Conservation (phyloP, 768 basidiomycete genomes). For the Naganishia kalamii region DNA sequence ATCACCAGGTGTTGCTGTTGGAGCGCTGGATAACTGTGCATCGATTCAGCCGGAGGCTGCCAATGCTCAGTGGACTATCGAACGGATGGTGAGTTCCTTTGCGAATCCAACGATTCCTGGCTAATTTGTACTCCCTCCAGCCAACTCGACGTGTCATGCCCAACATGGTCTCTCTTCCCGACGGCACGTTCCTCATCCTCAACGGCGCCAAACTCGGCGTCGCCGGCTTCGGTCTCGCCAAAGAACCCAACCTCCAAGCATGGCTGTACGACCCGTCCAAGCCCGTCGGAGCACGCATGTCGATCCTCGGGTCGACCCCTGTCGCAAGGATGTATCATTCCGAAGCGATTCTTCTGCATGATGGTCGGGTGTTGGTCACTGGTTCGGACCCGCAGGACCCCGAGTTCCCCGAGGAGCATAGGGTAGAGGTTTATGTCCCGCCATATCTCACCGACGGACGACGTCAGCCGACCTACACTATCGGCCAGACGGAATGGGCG, state of each 20-base stretch:
- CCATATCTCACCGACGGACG: slow-evolving; percentile 30
- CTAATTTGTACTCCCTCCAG: neutral
- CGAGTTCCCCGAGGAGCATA: slow-evolving; percentile 32
- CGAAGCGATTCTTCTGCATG: slow-evolving; percentile 32
- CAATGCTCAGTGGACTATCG: slow-evolving; percentile 63
- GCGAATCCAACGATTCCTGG: slow-evolving; percentile 35
- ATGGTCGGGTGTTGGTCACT: slow-evolving; percentile 30
- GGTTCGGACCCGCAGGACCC: slow-evolving; percentile 30
- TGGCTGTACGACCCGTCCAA: slow-evolving; percentile 64
- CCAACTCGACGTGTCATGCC: slow-evolving; percentile 46
- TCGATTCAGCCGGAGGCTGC: slow-evolving; percentile 60
- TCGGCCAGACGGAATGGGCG: slow-evolving; percentile 61
- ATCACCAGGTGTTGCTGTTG: slow-evolving; percentile 20
- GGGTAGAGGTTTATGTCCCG: slow-evolving; percentile 30
- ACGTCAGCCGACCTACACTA: slow-evolving; percentile 44
- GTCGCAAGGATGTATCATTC: slow-evolving; percentile 35
- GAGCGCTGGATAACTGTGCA: slow-evolving; percentile 52
- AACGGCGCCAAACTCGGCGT: slow-evolving; percentile 29
- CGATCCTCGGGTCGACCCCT: slow-evolving; percentile 31
- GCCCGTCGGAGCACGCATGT: slow-evolving; percentile 60
- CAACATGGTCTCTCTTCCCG: slow-evolving; percentile 28
- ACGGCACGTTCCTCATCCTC: slow-evolving; percentile 28
- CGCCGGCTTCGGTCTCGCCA: slow-evolving; percentile 33
- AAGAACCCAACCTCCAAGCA: slow-evolving; percentile 54
- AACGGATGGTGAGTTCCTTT: slow-evolving; percentile 67